Conservation (phyloP, 441 rosid species). For the Syzygium malaccense region DNA sequence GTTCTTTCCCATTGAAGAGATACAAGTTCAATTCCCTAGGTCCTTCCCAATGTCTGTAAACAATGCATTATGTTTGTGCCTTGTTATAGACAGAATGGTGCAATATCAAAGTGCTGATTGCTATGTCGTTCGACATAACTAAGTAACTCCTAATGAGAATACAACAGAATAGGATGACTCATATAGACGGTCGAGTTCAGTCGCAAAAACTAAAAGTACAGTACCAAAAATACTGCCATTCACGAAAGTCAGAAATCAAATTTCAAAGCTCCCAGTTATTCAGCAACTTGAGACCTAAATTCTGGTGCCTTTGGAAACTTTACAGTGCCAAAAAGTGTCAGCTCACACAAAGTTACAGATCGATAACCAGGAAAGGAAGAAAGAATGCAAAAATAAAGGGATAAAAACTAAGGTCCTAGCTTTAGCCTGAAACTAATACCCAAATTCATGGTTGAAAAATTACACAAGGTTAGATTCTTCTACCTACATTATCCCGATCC, state of each 20-base stretch:
- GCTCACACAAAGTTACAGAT: not conserved
- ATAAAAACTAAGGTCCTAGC: not conserved
- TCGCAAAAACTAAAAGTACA: not conserved
- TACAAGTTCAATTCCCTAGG: not conserved
- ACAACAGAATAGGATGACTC: not conserved
- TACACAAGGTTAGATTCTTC: not conserved
- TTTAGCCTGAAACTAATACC: too few relatives aligned
- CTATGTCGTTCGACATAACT: not conserved
- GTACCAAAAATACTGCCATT: not conserved
- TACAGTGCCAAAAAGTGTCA: not conserved
- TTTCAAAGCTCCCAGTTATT: not conserved
- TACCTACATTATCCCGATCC: conserved; percentile 20
- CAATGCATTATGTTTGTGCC: not conserved
- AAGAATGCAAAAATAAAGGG: not conserved
- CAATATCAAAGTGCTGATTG: not conserved
- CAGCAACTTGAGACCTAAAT: not conserved
- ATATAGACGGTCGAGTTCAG: not conserved
- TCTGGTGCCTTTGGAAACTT: not conserved
- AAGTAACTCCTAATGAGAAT: not conserved
- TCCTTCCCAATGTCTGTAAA: not conserved
- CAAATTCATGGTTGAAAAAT: not conserved
- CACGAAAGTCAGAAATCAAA: not conserved
- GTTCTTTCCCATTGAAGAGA: not conserved
- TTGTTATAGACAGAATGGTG: not conserved
- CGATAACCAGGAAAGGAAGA: not conserved